Percentiles rank a stretch among this genome's conserved stretches.
These are phyloP conservation scores for Anethum foeniculum DNA, from an alignment of 140 eudicot genomes.

Conservation along the genomic window DNA sequence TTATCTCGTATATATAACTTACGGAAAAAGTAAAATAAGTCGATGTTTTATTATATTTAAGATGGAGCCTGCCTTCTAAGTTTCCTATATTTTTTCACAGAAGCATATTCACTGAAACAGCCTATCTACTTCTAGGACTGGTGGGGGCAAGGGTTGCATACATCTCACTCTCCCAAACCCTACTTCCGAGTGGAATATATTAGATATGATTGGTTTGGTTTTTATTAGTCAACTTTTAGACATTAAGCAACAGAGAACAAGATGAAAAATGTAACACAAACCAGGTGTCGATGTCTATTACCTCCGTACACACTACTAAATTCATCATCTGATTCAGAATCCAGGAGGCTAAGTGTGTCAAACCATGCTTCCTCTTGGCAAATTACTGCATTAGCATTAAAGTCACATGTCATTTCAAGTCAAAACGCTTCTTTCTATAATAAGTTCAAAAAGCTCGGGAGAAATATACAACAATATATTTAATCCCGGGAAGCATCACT, in stretches of 20 bases:
- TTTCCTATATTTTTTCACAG: neutral
- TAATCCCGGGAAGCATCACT: neutral
- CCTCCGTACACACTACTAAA: conserved; percentile 74
- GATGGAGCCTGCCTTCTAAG: neutral
- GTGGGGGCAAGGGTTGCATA: neutral
- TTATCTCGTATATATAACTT: neutral
- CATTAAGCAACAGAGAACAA: neutral
- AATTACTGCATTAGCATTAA: conserved; percentile 40
- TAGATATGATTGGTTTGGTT: neutral
- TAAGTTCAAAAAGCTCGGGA: neutral
- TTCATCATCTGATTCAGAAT: conserved; percentile 79
- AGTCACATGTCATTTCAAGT: neutral
- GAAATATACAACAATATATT: neutral
- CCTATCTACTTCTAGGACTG: neutral
- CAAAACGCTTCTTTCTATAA: neutral
- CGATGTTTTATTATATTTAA: neutral
- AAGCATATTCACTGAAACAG: neutral
- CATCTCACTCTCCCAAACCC: neutral
- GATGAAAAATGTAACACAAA: neutral
- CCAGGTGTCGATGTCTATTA: conserved; percentile 25
- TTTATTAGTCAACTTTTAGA: neutral
- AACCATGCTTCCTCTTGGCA: conserved; percentile 82
- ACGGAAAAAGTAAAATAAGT: neutral
- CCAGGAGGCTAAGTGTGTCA: conserved; percentile 59
- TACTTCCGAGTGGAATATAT: neutral